Base-by-base conservation (phyloP, 176 grass and related monocot genomes). In the Metroxylon sagu region DNA sequence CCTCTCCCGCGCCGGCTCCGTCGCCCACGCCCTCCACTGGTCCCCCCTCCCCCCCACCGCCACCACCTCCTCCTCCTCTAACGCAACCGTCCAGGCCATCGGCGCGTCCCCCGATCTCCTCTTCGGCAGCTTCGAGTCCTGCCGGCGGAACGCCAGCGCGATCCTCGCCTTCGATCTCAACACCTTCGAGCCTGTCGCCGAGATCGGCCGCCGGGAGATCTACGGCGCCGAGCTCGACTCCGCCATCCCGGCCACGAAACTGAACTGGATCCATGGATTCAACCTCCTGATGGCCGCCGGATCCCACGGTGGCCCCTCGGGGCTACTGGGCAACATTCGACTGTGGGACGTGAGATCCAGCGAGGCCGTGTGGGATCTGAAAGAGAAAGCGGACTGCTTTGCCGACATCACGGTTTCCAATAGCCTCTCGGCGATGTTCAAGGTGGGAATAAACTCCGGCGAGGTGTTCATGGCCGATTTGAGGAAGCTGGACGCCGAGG, bases 401-500 rank as follows among this genome's bases (percentile, higher is more conserved):
- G 78, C 76, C 0, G 81, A 97, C 53, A 66, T 97, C 12, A 63
- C 84, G 0, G 72, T 68, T 2, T 97, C 87, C 0, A 78, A 85
- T 14, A 26, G 25, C 2, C 71, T 88, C 25, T 85, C 79, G 1
- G 76, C 81, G 0, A 50, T 97, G 43, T 85, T 91, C 66, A 97
- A 97, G 71, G 78, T 97, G 0, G 92, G 92, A 19, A 63, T 78
- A 2, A 76, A 68, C 5, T 91, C 87, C 0, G 76, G 84, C 0
- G 92, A 97, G 76, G 75, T 97, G 52, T 88, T 78, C 76, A 83
- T 97, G 92, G 67, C 72, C 19, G 92, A 97, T 57, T 59, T 97
- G 61, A 82, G 92, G 77, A 90, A 78, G 30, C 70, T 97, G 49
- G 23, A 71, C 61, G 64, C 74, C 48, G 78, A 56, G 27, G 72